Percentiles rank a stretch among this genome's conserved stretches.
These are phyloP conservation scores for Rostrohypoxylon terebratum DNA, from an alignment of 495 filamentous ascomycete genomes.

Conservation along the genomic window DNA sequence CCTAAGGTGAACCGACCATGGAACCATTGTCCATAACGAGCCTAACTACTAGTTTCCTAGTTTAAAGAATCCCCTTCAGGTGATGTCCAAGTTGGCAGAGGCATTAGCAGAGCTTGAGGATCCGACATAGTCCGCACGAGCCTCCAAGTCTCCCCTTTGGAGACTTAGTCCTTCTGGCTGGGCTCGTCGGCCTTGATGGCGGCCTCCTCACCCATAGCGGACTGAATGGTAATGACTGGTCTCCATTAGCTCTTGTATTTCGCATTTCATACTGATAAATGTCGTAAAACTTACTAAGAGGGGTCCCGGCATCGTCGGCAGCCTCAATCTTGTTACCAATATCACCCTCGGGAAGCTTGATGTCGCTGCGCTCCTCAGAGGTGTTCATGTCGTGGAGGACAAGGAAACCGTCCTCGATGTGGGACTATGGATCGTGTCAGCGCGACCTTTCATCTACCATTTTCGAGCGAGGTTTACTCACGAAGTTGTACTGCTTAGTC, in stretches of 20 bases:
- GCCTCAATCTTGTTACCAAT: slow-evolving; percentile 83
- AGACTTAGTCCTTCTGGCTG: slow-evolving; percentile 41
- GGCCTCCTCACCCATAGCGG: slow-evolving; percentile 94
- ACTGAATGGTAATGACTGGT: slow-evolving; percentile 87
- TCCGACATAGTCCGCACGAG: slow-evolving; percentile 30
- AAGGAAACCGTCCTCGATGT: slow-evolving; percentile 92
- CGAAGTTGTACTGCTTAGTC: slow-evolving; percentile 92
- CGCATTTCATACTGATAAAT: background rate
- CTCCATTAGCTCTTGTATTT: slow-evolving; percentile 36
- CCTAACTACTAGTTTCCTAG: slow-evolving; percentile 36
- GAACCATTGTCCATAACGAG: slow-evolving; percentile 27
- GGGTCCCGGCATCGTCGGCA: slow-evolving; percentile 74
- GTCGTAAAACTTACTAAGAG: slow-evolving; percentile 80
- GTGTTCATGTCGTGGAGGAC: slow-evolving; percentile 80
- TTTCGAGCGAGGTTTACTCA: slow-evolving; percentile 64
- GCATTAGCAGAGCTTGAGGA: slow-evolving; percentile 11
- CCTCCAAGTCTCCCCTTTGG: slow-evolving; percentile 26
- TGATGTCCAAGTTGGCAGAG: slow-evolving; percentile 39
- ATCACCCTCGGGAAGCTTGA: slow-evolving; percentile 92
- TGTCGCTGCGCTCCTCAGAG: slow-evolving; percentile 82
- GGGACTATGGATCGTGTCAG: slow-evolving; percentile 68
- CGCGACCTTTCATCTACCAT: background rate
- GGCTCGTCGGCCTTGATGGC: slow-evolving; percentile 92
- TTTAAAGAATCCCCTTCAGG: slow-evolving; percentile 28
- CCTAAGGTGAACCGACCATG: slow-evolving; percentile 22